A percentile compares a stretch with the other conserved stretches of the same genome.
Conservation (phyloP, 129 eudicot species). For the Escallonia rubra region DNA sequence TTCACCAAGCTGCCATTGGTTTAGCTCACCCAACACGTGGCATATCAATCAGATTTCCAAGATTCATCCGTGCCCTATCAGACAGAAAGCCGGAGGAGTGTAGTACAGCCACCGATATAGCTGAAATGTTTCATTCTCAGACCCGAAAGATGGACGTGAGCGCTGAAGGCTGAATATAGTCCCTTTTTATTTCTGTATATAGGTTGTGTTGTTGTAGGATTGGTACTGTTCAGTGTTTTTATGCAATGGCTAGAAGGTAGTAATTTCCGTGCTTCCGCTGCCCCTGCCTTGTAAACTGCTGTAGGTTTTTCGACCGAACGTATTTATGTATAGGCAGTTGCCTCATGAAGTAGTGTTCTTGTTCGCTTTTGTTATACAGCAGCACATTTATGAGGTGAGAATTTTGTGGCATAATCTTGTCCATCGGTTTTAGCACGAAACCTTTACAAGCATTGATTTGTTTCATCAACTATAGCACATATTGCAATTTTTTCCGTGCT, state of each 20-base stretch:
- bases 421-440: no score
- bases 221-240: not conserved
- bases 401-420: no score
- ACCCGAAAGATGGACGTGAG: slow-evolving; percentile 81
- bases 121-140: slow-evolving; percentile 79
- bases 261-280: no score
- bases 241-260: not conserved
- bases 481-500: no score
- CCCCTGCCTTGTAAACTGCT: no score
- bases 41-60: slow-evolving; percentile 83
- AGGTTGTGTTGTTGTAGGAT: not conserved
- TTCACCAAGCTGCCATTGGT: slow-evolving; percentile 83
- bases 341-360: not conserved
- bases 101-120: slow-evolving; percentile 67
- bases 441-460: no score
- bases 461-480: no score
- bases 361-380: no score
- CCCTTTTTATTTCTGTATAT: not conserved
- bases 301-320: not conserved
- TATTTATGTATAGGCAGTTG: not conserved
- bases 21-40: slow-evolving; percentile 86
- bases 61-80: slow-evolving; percentile 48
- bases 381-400: no score
- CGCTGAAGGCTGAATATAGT: slow-evolving; percentile 17
- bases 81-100: slow-evolving; percentile 87